Evolutionary conservation across 164 flowering plant genomes (phyloP).

Genomic region (Stephania japonica): DNA sequence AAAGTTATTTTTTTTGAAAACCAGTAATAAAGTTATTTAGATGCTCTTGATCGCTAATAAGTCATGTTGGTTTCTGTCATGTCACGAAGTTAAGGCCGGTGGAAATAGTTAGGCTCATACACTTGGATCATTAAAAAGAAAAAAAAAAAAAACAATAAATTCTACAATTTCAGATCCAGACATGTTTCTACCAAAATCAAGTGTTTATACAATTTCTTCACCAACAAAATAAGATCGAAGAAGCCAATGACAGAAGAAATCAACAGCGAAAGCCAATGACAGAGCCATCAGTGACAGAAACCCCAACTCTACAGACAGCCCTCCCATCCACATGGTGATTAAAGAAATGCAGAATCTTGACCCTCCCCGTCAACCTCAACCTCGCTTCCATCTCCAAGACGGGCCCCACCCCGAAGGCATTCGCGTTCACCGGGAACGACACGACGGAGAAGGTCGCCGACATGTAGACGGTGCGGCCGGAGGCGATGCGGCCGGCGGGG

Average conservation of each 20-base stretch:
- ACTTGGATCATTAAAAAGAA: too few relatives aligned
- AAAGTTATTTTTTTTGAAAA: too few relatives aligned
- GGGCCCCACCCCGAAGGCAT: slow-evolving; percentile 39
- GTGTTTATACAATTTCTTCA: slow-evolving; percentile 12
- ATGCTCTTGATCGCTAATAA: too few relatives aligned
- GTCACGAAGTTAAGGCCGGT: too few relatives aligned
- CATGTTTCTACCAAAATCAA: too few relatives aligned
- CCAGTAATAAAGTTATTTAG: too few relatives aligned
- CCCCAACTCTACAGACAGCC: slow-evolving; percentile 41
- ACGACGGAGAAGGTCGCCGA: slow-evolving; percentile 78
- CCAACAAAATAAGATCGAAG: background rate
- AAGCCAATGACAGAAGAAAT: background rate
- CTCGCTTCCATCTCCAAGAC: slow-evolving; percentile 65
- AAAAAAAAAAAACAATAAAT: too few relatives aligned
- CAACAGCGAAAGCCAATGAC: slow-evolving; percentile 75
- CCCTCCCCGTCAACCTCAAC: slow-evolving; percentile 72
- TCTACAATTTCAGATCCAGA: too few relatives aligned
- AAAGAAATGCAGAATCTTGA: slow-evolving; percentile 71
- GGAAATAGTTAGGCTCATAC: too few relatives aligned
- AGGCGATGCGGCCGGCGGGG: slow-evolving; percentile 77
- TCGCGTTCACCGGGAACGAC: slow-evolving; percentile 46
- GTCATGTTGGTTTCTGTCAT: too few relatives aligned
- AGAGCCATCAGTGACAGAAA: slow-evolving; percentile 68
- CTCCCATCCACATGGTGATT: slow-evolving; percentile 60
- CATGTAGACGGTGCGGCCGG: slow-evolving; percentile 70